Evolutionary conservation across 768 basidiomycete species (phyloP).

Genomic region (Amanita subjunquillea): DNA sequence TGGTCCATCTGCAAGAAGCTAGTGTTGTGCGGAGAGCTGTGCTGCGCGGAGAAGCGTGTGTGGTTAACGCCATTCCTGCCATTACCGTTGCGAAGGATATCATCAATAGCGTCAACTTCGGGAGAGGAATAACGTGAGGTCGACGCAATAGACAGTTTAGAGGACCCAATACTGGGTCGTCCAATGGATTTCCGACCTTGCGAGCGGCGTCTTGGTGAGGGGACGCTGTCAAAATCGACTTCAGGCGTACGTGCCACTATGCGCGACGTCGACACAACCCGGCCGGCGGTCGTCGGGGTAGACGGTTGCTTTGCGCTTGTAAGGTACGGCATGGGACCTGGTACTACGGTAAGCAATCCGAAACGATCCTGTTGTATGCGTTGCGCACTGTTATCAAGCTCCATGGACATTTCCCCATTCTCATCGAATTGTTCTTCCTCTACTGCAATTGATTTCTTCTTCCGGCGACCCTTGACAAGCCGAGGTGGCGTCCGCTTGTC

Average conservation of each 20-base stretch:
- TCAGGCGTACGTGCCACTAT: constrained; percentile 40
- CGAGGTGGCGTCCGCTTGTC: constrained; percentile 56
- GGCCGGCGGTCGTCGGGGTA: constrained; percentile 28
- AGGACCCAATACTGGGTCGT: constrained; percentile 29
- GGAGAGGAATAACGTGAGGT: not conserved
- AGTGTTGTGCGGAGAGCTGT: constrained; percentile 21
- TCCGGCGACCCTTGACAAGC: constrained; percentile 36
- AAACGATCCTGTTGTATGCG: constrained; percentile 6
- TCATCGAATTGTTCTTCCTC: constrained; percentile 38
- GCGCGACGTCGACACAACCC: constrained; percentile 31
- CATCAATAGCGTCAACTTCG: constrained; percentile 18
- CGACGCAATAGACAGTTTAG: constrained; percentile 23
- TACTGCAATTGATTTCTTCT: constrained; percentile 26
- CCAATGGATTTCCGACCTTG: constrained; percentile 19
- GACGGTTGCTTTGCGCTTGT: constrained; percentile 28
- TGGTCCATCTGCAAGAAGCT: constrained; percentile 42
- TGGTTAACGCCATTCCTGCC: constrained; percentile 15
- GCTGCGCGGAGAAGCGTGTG: constrained; percentile 13
- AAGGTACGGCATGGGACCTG: constrained; percentile 34
- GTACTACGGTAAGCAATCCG: not conserved
- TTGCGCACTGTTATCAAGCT: constrained; percentile 56
- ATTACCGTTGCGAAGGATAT: constrained; percentile 16
- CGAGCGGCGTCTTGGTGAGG: constrained; percentile 39
- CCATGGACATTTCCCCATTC: constrained; percentile 72
- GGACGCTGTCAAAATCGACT: constrained; percentile 53